Conservation (phyloP, 1,284 basidiomycete species). For the Microbotryum lychnidis-dioicae region DNA sequence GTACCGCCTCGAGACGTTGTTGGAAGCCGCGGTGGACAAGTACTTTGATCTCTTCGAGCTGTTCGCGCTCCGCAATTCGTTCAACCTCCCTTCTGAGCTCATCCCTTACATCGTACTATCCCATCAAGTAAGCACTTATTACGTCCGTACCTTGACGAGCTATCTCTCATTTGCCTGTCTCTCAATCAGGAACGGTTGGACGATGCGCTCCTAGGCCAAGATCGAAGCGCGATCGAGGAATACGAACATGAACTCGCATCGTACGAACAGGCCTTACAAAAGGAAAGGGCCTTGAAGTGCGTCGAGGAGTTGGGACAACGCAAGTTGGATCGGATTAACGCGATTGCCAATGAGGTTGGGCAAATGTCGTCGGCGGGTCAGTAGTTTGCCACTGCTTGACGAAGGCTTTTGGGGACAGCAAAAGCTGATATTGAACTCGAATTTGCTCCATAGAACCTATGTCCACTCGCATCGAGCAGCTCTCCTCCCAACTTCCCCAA, state of each 20-base stretch:
- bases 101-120: constrained; percentile 31
- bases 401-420: not conserved
- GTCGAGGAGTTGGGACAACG: constrained; percentile 21
- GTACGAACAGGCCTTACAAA: constrained; percentile 28
- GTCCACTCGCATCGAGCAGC: constrained; percentile 1
- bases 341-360: constrained; percentile 16
- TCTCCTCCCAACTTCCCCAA: constrained; percentile 12
- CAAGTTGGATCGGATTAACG: constrained; percentile 7
- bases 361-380: constrained; percentile 20
- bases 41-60: constrained; percentile 34
- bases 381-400: not conserved
- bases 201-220: constrained; percentile 9
- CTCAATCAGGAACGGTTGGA: constrained; percentile 18
- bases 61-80: constrained; percentile 34
- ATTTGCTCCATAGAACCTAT: constrained; percentile 3
- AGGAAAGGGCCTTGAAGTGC: constrained; percentile 16
- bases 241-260: constrained; percentile 28
- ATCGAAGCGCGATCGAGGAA: constrained; percentile 18
- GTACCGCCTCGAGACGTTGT: constrained; percentile 32
- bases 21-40: constrained; percentile 33
- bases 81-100: constrained; percentile 21
- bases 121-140: constrained; percentile 20
- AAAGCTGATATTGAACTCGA: not conserved
- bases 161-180: not conserved
- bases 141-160: not conserved